Percentiles rank a stretch among this genome's conserved stretches.
Evolutionary conservation across 78 protist species (phyloP).

Genomic region (Dictyostelium firmibasis): DNA sequence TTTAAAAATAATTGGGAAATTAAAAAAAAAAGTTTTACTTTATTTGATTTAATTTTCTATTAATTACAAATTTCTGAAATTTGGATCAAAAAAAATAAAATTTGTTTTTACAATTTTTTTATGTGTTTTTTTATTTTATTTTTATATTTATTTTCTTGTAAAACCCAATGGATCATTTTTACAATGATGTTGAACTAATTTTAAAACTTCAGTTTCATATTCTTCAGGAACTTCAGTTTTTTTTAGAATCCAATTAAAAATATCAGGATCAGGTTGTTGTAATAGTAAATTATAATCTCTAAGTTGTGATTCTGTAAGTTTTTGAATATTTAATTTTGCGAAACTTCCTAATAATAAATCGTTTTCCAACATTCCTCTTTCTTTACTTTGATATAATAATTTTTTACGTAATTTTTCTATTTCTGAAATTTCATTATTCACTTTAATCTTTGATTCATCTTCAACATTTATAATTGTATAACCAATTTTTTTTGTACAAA

Average conservation of each 20-base stretch:
- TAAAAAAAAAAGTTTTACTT: too few relatives aligned
- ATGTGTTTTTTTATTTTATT: not conserved
- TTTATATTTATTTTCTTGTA: conserved; percentile 16
- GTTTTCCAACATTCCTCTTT: conserved; percentile 76
- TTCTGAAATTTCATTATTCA: not conserved
- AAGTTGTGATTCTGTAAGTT: not conserved
- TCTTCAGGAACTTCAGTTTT: conserved; percentile 38
- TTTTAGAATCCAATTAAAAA: conserved; percentile 51
- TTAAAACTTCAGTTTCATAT: conserved; percentile 45
- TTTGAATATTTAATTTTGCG: conserved; percentile 26
- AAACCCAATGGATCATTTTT: conserved; percentile 56
- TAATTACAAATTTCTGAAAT: too few relatives aligned
- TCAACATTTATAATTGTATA: not conserved
- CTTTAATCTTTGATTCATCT: not conserved
- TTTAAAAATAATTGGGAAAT: too few relatives aligned
- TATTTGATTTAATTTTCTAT: too few relatives aligned
- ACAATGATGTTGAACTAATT: conserved; percentile 52
- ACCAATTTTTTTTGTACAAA: not conserved
- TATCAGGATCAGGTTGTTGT: conserved; percentile 77
- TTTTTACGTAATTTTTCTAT: conserved; percentile 42
- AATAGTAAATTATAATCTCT: conserved; percentile 23
- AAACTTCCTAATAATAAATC: conserved; percentile 61
- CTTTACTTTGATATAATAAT: conserved; percentile 58
- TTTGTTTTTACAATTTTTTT: too few relatives aligned
- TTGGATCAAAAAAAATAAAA: too few relatives aligned